A percentile compares a stretch with the other conserved stretches of the same genome.
These are phyloP conservation scores for Wickerhamiella kurtzmanii DNA, from an alignment of 805 yeast species.

Conservation along the genomic window DNA sequence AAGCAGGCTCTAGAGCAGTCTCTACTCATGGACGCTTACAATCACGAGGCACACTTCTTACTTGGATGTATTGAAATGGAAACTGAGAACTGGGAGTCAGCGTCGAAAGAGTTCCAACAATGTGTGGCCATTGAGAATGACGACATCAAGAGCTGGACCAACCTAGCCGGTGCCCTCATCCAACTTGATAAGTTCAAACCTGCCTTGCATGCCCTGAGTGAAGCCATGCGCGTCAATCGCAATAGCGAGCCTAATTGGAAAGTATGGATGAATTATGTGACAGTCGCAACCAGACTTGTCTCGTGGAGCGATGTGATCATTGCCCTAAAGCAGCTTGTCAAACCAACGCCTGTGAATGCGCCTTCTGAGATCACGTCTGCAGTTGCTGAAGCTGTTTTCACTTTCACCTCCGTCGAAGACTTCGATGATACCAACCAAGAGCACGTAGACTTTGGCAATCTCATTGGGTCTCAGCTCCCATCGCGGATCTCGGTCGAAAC, in stretches of 20 bases:
- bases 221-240: slow-evolving; percentile 52
- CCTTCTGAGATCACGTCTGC: slow-evolving; percentile 28
- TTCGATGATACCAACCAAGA: slow-evolving; percentile 24
- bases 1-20: slow-evolving; percentile 63
- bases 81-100: slow-evolving; percentile 51
- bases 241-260: slow-evolving; percentile 67
- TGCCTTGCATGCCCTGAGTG: slow-evolving; percentile 73
- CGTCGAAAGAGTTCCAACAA: slow-evolving; percentile 84
- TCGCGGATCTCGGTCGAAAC: slow-evolving; percentile 30
- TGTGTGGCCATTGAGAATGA: slow-evolving; percentile 77
- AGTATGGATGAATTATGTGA: slow-evolving; percentile 75
- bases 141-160: slow-evolving; percentile 79
- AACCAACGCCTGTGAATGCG: neutral
- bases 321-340: slow-evolving; percentile 35
- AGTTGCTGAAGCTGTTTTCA: slow-evolving; percentile 58
- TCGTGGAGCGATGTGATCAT: slow-evolving; percentile 80
- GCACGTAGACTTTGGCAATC: slow-evolving; percentile 51
- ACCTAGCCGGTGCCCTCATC: slow-evolving; percentile 68
- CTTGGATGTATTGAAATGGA: slow-evolving; percentile 87
- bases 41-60: slow-evolving; percentile 75
- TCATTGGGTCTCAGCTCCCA: slow-evolving; percentile 27
- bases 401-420: slow-evolving; percentile 2
- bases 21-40: slow-evolving; percentile 56
- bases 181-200: slow-evolving; percentile 52
- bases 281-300: slow-evolving; percentile 66